phyloP scores from a whole-genome alignment of 1,139 yeast species.

The Debaryomyces robertsiae region DNA sequence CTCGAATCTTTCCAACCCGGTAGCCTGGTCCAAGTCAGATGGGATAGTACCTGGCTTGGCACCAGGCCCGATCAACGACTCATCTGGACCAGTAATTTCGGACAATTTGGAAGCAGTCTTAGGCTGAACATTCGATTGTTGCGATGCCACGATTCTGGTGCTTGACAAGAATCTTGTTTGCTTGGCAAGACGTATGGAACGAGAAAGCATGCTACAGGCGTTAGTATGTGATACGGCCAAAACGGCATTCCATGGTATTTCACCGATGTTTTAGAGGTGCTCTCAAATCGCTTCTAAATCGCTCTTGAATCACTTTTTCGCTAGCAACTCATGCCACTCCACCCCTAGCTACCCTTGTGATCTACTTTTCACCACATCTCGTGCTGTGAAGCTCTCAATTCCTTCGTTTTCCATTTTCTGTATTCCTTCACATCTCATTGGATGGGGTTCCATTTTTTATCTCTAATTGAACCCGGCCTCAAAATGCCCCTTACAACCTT shows the following conservation, averaged over 20 bases:
- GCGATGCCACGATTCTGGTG: slow-evolving; percentile 31
- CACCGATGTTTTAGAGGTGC: too few relatives aligned
- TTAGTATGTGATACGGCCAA: slow-evolving; percentile 22
- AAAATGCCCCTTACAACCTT: too few relatives aligned
- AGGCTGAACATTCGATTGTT: slow-evolving; percentile 35
- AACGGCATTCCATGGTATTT: too few relatives aligned
- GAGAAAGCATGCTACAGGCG: slow-evolving; percentile 40
- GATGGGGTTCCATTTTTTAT: background rate
- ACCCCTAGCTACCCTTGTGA: too few relatives aligned
- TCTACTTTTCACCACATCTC: too few relatives aligned
- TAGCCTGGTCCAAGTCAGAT: slow-evolving; percentile 92
- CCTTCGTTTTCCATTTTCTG: background rate
- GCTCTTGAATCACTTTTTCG: too few relatives aligned
- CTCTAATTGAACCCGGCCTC: too few relatives aligned
- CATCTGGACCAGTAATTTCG: slow-evolving; percentile 78
- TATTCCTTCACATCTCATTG: slow-evolving; percentile 7
- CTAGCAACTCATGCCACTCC: too few relatives aligned
- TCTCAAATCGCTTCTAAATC: too few relatives aligned
- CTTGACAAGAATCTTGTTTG: slow-evolving; percentile 46
- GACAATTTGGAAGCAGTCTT: slow-evolving; percentile 70
- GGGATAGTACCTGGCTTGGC: slow-evolving; percentile 84
- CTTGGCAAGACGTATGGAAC: slow-evolving; percentile 43
- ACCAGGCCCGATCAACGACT: slow-evolving; percentile 85
- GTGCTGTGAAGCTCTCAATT: background rate
- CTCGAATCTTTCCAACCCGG: slow-evolving; percentile 98